Base-by-base conservation (phyloP, 2,329 filamentous ascomycete genomes). In the Aspergillus vadensis region DNA sequence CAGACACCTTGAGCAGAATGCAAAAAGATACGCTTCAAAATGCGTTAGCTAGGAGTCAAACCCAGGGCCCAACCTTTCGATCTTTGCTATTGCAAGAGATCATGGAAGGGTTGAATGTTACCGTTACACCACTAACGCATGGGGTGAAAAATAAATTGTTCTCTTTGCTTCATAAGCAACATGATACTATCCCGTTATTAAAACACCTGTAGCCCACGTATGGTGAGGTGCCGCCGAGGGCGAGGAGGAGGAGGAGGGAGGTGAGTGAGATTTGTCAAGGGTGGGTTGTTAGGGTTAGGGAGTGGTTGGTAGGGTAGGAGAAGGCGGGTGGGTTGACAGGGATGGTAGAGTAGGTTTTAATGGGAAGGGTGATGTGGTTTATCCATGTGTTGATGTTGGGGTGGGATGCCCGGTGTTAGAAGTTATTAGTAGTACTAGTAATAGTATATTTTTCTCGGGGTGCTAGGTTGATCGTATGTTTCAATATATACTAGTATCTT, bases 261-360 rank as follows among this genome's bases (percentile, higher is more conserved):
- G 68, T 69, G 14, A 65, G 21, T 43, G 67, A 70, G 58, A 70
- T 71, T 49, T 71, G 68, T 41, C 69, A 70, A 52, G 61, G 65
- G 6, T 69, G 68, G 69, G 36, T 51, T 10, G 58, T 72, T 12
- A 67, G 70, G 23, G 67, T 72, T 17, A 61, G 19, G 62, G 64
- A 5, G 57, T 52, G 43, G 9, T 66, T 70, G 60, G 65, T 70
- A 9, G 44, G 58, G n/a, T 38, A 9, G 2, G 52, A 47, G 10
- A 72, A 71, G 39, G 59, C 70, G 32, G 55, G 67, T 12, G 63
- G 65, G 52, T 61, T 60, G 15, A 63, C 57, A n/a, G 64, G 55
- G 5, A 66, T 71, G 66, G 25, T 67, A 49, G 48, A 70, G 49
- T 14, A 44, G 21, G 17, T 8, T 10, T 43, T 5, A 8, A 5